Base-by-base conservation (phyloP, 2,329 filamentous ascomycete species). In the Diplodia scrobiculata region DNA sequence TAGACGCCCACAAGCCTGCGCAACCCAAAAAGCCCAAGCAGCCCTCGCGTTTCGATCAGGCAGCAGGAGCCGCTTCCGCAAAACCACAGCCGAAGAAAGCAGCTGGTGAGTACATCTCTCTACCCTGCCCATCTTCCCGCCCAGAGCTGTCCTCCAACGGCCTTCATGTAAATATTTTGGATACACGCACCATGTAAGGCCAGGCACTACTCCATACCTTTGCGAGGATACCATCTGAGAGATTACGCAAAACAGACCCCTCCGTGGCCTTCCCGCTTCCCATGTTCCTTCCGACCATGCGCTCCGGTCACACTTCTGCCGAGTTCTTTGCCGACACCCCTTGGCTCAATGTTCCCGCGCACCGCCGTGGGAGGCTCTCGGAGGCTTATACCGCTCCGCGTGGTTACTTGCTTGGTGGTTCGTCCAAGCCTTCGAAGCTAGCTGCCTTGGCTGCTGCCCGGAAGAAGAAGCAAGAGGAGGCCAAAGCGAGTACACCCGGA, bases 401-500 rank as follows among this genome's bases (percentile, higher is more conserved):
- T 55, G 85, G 88, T 19, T 89, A 92, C 1, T 82, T 99, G 0
- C 78, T 97, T 2, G 96, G 95, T 34, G 96, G 95, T 38, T 85
- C 87, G 9, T 84, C 77, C 2, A 95, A 93, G 73, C 84, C 91
- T 77, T 96, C 94, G 5, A 99, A 99, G 73, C 82, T 99, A 53
- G 94, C 96, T 72, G 92, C 92, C 55, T 81, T 99, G 50, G 93
- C 94, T 62, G 92, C 92, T 38, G 90, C 91, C 64, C 85, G 92
- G 32, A 93, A 92, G 75, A 93, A 91, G 78, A 96, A 92, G 77
- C 88, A 87, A 14, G 88, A 87, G 34, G 87, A 89, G 47, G 87
- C 85, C 71, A 80, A 75, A 59, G 73, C 74, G 45, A 69, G 65
- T 19, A 65, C 70, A 27, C 34, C 71, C 14, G 47, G 63, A 10